Base-by-base conservation (phyloP, 768 basidiomycete genomes). In the Leccinum rimulosum region DNA sequence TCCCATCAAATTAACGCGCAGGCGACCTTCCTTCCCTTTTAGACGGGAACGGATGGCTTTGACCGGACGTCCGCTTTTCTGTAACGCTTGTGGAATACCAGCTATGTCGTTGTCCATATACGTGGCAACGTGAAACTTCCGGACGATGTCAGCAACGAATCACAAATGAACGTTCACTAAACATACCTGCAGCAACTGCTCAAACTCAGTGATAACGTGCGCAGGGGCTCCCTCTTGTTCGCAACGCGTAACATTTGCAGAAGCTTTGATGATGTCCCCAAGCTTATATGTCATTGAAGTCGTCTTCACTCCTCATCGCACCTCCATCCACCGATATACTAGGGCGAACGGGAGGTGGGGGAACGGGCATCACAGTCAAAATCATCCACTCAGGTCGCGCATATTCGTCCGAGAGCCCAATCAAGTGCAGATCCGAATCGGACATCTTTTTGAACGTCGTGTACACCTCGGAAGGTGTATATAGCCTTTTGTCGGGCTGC, bases 81-180 rank as follows among this genome's bases (percentile, higher is more conserved):
- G 97, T 64, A 96, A 77, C 2, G 97, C 95, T 69, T 98, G 96
- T 1, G 97, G 97, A 36, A 98, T 93, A 49, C 97, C 97, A 35
- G 97, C 95, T 58, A 98, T 95, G 70, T 98, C 95, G 70, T 99
- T 99, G 71, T 99, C 97, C 96, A 99, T 99, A 72, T 98, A 99
- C 0, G 97, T 98, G 3, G 97, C 97, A 60, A 98, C 95, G 70
- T 99, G 97, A 72, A 95, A 99, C 93, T 97, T 43, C 0, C 65
- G 40, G 15, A 25, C 45, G 50, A 38, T 5, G 31, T 61, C 50
- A 56, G 40, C 30, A 55, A 51, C 11, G 35, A 56, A 28, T 58
- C 14, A 9, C 25, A 12, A 35, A 54, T 6, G 8, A 30, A 17
- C 4, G 52, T 5, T 36, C 6, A 1, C 40, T 10, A 38, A n/a